Conservation (phyloP, 257 asterid species). For the Solanum bulbocastanum region DNA sequence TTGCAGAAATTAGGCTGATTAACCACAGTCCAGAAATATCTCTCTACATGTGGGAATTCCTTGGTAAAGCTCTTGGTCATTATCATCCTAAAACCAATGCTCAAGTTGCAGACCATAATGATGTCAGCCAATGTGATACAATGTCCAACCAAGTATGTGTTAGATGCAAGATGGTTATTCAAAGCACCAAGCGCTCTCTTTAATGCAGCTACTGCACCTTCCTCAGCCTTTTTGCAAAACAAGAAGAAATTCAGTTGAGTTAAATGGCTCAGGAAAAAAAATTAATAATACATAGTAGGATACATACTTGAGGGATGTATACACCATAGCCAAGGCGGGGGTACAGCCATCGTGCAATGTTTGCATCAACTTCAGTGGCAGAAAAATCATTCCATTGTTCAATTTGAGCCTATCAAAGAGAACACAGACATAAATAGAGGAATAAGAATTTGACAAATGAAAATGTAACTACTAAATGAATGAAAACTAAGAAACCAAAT, state of each 20-base stretch:
- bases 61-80: conserved; percentile 78
- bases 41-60: conserved; percentile 87
- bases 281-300: neutral
- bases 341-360: conserved; percentile 32
- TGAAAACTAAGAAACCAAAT: neutral
- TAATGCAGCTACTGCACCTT: conserved; percentile 43
- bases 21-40: conserved; percentile 82
- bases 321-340: conserved; percentile 48
- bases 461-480: neutral
- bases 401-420: conserved; percentile 36
- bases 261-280: neutral
- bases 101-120: conserved; percentile 48
- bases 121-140: conserved; percentile 80
- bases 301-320: conserved; percentile 49
- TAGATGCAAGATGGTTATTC: conserved; percentile 66
- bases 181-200: conserved; percentile 72
- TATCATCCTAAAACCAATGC: conserved; percentile 28
- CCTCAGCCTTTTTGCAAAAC: conserved; percentile 50
- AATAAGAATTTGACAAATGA: neutral
- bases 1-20: conserved; percentile 81
- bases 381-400: conserved; percentile 88
- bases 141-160: conserved; percentile 84
- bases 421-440: neutral
- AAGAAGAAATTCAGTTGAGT: neutral
- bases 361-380: conserved; percentile 45